Evolutionary conservation across 2,329 filamentous ascomycete genomes (phyloP), one percentile per base, ranked within the genome.

Genomic region (Xylaria sp.): DNA sequence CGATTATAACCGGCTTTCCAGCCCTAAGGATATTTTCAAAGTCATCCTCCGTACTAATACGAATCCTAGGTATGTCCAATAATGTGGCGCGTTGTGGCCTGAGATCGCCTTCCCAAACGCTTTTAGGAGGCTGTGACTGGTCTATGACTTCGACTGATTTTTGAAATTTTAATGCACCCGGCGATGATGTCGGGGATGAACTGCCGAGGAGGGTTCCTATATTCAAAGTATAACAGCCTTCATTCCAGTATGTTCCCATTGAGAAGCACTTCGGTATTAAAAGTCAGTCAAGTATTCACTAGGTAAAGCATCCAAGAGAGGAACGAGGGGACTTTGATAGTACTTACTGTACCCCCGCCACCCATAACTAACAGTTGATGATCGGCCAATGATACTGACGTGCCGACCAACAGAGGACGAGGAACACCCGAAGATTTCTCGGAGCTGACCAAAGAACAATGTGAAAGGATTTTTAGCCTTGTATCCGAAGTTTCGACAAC

Each of bases 241-340:
- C 83, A 59, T 94, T 94, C 92, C 93, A 97, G 75, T 88, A 94
- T 7, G 92, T 92, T 1, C 94, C 94, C 85, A 97, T 97, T 0
- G 93, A 94, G 81, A 97, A 97, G 78, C 93, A 97, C 68, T 70
- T 43, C 20, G 15, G 7, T 13, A 15, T 3, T 4, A 25, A 28
- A 5, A 52, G 48, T 65, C 28, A 65, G 68, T 34, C 7, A 48
- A 13, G 18, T 13, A 43, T n/a, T 45, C 58, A 30, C 18, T 36
- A 0, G 9, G 3, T 20, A 18, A 28, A 2, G 15, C 8, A 25
- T 15, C 1, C 8, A 20, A 23, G 18, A 36, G 23, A 25, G 30
- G 25, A 43, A 34, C n/a, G 20, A 30, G 2, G 30, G 1, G 18
- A 13, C 6, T 41, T 12, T 28, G 18, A 36, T 3, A 43, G 4